Evolutionary conservation across 2,329 filamentous ascomycete species (phyloP), one percentile per base, ranked within the genome.

Genomic region (Claviceps sp.): DNA sequence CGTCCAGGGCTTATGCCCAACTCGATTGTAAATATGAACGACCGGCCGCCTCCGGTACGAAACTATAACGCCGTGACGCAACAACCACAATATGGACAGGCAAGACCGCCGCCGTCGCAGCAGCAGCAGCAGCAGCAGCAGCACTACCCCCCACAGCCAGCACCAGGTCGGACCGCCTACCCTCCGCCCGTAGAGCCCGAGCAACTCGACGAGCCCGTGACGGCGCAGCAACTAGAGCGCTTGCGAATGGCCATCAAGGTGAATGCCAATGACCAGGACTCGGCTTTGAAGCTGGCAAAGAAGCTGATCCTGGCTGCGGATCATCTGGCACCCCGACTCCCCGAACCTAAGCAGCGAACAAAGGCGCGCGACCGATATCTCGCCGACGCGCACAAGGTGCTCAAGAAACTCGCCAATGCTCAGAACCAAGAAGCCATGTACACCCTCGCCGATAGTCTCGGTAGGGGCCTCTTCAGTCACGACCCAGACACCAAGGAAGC

Each of bases 401-500:
- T 97, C 44, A 96, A 96, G 73, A 96, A 95, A 66, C 75, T 97
- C 10, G 81, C 84, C 7, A 78, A 77, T 49, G 74, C 74, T 13
- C 83, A 86, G 55, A 87, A 91, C 60, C 70, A 81, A 0, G 89
- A 95, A 8, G 90, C 91, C 34, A 95, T 95, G 82, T 98, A 98
- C 69, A 89, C 88, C 60, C 70, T 95, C 50, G 93, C 91, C 19
- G 93, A 97, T 65, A 89, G 86, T 63, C 84, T 93, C 59, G 91
- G 93, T 2, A 82, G 85, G 57, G 90, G 91, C 4, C 70, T 80
- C 8, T 78, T 97, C 22, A 89, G 90, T 5, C 71, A 87, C 13
- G 84, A 91, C 60, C 76, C 82, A 0, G 91, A 97, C 61, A 81
- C 86, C 50, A 95, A 94, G 62, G 90, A 97, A 70, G 93, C 93